These are phyloP conservation scores for Coniochaeta sp. DNA, from an alignment of 2,329 filamentous ascomycete genomes.

Conservation along the genomic window DNA sequence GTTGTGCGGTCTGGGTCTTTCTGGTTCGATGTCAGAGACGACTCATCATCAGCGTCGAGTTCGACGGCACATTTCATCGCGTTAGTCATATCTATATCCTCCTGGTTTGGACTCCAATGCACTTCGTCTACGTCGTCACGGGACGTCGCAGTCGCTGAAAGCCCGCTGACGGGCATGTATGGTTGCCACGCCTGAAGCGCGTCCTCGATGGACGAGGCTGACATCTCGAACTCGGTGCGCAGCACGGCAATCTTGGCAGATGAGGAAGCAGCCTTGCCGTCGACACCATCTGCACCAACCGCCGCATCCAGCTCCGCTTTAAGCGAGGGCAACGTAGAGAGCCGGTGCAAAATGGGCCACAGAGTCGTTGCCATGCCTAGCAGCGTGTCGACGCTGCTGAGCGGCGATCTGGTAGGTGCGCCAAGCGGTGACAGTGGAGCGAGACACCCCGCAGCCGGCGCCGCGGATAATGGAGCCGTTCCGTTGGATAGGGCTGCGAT, in stretches of 20 bases:
- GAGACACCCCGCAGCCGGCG: constrained; percentile 37
- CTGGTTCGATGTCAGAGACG: background rate
- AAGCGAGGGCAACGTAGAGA: constrained; percentile 46
- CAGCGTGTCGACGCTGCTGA: constrained; percentile 48
- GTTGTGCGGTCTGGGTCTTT: background rate
- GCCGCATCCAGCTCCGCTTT: constrained; percentile 44
- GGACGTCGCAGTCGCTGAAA: constrained; percentile 10
- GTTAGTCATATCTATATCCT: background rate
- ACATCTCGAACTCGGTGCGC: constrained; percentile 40
- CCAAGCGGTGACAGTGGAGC: constrained; percentile 39
- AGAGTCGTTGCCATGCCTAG: constrained; percentile 55
- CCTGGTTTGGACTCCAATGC: background rate
- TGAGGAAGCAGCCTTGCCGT: constrained; percentile 30
- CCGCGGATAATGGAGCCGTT: constrained; percentile 45
- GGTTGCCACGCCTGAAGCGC: constrained; percentile 50
- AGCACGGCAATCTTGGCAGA: constrained; percentile 37
- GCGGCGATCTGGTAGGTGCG: constrained; percentile 33
- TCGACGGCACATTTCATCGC: background rate
- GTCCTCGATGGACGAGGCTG: constrained; percentile 45
- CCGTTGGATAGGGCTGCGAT: constrained; percentile 56
- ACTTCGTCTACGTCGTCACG: constrained; percentile 8
- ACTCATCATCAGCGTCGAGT: background rate
- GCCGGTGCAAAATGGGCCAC: constrained; percentile 55
- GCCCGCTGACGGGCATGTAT: constrained; percentile 32
- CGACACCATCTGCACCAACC: constrained; percentile 30